A percentile compares a stretch with the other conserved stretches of the same genome.
These are phyloP conservation scores for Neurospora discreta DNA, from an alignment of 495 filamentous ascomycete species.

Conservation along the genomic window DNA sequence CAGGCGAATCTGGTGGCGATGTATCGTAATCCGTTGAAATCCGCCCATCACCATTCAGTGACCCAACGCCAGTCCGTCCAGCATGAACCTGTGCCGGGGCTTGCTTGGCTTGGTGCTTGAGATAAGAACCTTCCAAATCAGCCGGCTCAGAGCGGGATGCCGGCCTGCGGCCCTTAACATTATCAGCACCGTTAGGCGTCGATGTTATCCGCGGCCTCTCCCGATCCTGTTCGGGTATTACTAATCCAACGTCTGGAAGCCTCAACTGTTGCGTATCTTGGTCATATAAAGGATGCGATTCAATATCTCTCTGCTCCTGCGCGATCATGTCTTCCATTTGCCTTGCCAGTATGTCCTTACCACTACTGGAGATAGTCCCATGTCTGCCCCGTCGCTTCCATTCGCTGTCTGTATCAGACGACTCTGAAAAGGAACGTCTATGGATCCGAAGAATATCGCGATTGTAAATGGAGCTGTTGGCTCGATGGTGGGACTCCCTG, in stretches of 20 bases:
- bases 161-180: conserved; percentile 11
- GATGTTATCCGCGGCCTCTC: conserved; percentile 9
- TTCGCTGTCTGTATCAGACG: conserved; percentile 36
- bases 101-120: conserved; percentile 7
- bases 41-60: conserved; percentile 10
- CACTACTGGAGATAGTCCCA: conserved; percentile 26
- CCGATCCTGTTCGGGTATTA: conserved; percentile 17
- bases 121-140: conserved; percentile 17
- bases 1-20: conserved; percentile 29
- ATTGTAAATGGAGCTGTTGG: conserved; percentile 26
- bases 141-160: conserved; percentile 24
- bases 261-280: conserved; percentile 18
- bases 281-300: conserved; percentile 20
- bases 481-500: conserved; percentile 35
- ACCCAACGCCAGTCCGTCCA: conserved; percentile 28
- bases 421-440: conserved; percentile 32
- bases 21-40: conserved; percentile 32
- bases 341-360: conserved; percentile 49
- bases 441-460: conserved; percentile 29
- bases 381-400: conserved; percentile 23
- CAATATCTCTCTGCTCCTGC: conserved; percentile 34
- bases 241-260: conserved; percentile 14
- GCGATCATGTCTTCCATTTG: conserved; percentile 58
- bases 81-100: conserved; percentile 16
- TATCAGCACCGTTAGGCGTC: conserved; percentile 7